Evolutionary conservation across 495 filamentous ascomycete genomes (phyloP), one percentile per base, ranked within the genome.

Genomic region (Xylaria venustula): DNA sequence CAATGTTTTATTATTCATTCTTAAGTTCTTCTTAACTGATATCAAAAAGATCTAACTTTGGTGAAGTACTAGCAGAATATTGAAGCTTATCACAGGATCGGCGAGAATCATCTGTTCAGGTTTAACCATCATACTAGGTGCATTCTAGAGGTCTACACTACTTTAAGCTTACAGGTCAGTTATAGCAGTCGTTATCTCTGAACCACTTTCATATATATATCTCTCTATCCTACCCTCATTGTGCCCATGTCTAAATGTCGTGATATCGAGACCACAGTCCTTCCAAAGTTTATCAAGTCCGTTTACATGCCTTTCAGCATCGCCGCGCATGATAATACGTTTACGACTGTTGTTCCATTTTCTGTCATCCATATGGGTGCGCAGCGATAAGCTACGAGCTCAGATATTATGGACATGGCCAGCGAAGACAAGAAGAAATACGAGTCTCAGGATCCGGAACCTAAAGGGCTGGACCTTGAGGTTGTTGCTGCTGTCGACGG

Each of bases 401-500:
- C 15, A 17, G 34, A 2, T 25, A 55, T 23, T 14, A 45, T 45
- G 25, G 40, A n/a, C 11, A 40, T 34, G 40, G 19, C 22, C 22
- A 23, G 26, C 53, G 25, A 45, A 11, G 53, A 55, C 37, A 37
- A 55, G 25, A 55, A 55, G 22, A 25, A 17, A 3, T 3, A 34
- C 45, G 40, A 45, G 15, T 12, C 40, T 23, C 53, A 55, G 14
- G 25, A 55, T n/a, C 53, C 63, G 47, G 66, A 71, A 34, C 59
- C 62, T 2, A 63, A 60, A 30, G 67, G 63, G 3, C 6, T 62
- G 8, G 63, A 68, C 20, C 7, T 71, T 44, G 73, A 78, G 36
- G 73, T 67, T 1, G 64, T 78, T 23, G 69, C 61, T 22, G 70
- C 73, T 0, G 67, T 76, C 32, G 67, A 75, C 47, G 63, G 67